phyloP scores from a whole-genome alignment of 192 early-diverging fungal species.

The Backusella psychrophila region DNA sequence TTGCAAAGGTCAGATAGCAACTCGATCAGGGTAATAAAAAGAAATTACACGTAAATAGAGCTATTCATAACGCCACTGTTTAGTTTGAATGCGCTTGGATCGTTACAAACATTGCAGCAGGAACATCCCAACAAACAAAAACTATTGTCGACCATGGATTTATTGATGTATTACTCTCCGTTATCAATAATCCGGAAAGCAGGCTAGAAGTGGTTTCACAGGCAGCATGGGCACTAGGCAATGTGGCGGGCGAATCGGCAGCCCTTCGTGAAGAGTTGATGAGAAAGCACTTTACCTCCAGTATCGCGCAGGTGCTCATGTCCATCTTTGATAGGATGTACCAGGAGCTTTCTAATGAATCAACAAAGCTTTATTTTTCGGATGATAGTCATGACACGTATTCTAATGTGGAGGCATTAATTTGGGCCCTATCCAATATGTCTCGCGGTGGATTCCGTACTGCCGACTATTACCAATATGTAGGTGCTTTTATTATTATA shows the following conservation, averaged over 20 bases:
- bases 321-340: slow-evolving; percentile 13
- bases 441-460: slow-evolving; percentile 35
- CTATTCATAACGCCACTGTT: not conserved
- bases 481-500: not conserved
- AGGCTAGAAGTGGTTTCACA: slow-evolving; percentile 23
- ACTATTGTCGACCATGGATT: slow-evolving; percentile 24
- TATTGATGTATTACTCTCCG: slow-evolving; percentile 12
- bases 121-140: slow-evolving; percentile 27
- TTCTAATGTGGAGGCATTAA: slow-evolving; percentile 26
- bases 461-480: slow-evolving; percentile 19
- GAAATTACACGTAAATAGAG: not conserved
- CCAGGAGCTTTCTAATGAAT: not conserved
- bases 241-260: slow-evolving; percentile 37
- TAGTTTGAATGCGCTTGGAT: slow-evolving; percentile 42
- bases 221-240: slow-evolving; percentile 38
- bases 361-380: not conserved
- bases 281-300: slow-evolving; percentile 11
- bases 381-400: not conserved
- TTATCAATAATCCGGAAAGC: not conserved
- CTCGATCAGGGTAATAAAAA: slow-evolving; percentile 13
- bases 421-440: slow-evolving; percentile 39
- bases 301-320: slow-evolving; percentile 11
- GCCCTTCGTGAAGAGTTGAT: slow-evolving; percentile 23
- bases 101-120: slow-evolving; percentile 40
- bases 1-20: not conserved